Evolutionary conservation across 495 filamentous ascomycete genomes (phyloP).

Genomic region (Chaetomium fimeti): DNA sequence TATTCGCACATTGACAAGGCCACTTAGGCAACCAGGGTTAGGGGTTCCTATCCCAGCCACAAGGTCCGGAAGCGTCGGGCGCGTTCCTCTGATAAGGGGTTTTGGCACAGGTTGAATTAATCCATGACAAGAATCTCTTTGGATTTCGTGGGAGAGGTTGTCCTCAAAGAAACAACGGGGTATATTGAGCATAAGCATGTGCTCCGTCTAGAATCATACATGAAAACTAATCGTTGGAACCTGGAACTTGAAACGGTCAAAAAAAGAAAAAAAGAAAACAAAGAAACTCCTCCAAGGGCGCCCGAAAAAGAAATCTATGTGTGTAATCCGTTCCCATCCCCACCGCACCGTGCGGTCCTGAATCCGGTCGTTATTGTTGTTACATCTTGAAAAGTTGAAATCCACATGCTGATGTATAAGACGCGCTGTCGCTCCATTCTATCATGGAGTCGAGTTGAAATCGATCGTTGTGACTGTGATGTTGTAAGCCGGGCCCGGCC

Average conservation of each 20-base stretch:
- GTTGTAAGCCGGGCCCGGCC: neutral
- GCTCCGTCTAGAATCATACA: neutral
- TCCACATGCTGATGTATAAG: neutral
- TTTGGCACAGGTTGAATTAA: too few relatives aligned
- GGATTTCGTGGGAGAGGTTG: too few relatives aligned
- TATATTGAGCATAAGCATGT: too few relatives aligned
- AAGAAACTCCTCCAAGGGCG: neutral
- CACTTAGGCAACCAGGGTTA: neutral
- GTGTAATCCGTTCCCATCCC: neutral
- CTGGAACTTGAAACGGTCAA: neutral
- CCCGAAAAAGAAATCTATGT: neutral
- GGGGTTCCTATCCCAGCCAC: too few relatives aligned
- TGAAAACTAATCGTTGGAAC: neutral
- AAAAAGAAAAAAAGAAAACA: neutral
- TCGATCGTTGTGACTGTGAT: neutral
- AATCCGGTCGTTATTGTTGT: neutral
- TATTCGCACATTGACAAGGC: neutral
- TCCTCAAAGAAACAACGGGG: too few relatives aligned
- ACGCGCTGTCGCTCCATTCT: too few relatives aligned
- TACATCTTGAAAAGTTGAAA: conserved; percentile 6
- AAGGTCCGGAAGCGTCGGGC: too few relatives aligned
- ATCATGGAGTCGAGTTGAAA: neutral
- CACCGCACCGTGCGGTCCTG: neutral
- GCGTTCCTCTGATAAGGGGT: too few relatives aligned
- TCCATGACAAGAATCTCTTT: too few relatives aligned